A percentile compares a stretch with the other conserved stretches of the same genome.
phyloP scores from a whole-genome alignment of 345 rosid genomes.

The Gynandropsis gynandra region DNA sequence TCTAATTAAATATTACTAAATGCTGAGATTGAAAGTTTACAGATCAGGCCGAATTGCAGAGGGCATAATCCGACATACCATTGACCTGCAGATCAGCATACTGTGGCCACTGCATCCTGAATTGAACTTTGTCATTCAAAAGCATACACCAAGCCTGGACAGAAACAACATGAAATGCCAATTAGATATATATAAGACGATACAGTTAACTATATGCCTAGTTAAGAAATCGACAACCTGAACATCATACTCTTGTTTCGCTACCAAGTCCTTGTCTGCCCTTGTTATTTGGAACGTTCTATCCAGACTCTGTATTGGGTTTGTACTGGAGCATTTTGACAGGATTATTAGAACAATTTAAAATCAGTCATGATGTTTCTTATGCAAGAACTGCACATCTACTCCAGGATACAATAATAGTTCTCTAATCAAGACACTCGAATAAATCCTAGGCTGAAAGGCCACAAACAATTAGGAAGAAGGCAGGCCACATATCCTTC shows the following conservation, averaged over 20 bases:
- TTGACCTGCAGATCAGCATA: constrained; percentile 84
- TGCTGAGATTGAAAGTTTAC: constrained; percentile 2
- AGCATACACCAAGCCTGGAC: constrained; percentile 97
- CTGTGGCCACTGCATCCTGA: constrained; percentile 99
- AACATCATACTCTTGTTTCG: constrained; percentile 65
- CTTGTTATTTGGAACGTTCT: constrained; percentile 63
- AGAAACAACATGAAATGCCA: constrained; percentile 14
- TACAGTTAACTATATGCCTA: not conserved
- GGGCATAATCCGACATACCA: constrained; percentile 45
- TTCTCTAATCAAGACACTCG: constrained; percentile 7
- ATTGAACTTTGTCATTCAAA: constrained; percentile 91
- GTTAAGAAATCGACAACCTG: constrained; percentile 45
- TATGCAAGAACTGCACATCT: not conserved
- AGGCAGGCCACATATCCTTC: no score
- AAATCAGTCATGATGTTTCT: not conserved
- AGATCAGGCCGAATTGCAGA: not conserved
- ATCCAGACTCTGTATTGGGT: constrained; percentile 60
- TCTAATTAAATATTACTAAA: constrained; percentile 5
- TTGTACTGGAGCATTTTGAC: constrained; percentile 48
- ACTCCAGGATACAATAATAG: constrained; percentile 6
- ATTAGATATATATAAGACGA: constrained; percentile 8
- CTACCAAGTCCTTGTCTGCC: constrained; percentile 59
- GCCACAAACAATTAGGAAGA: no score
- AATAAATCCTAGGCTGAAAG: not conserved
- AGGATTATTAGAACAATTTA: constrained; percentile 22